Base-by-base conservation (phyloP, 2,329 filamentous ascomycete genomes). In the Colletotrichum tanaceti region DNA sequence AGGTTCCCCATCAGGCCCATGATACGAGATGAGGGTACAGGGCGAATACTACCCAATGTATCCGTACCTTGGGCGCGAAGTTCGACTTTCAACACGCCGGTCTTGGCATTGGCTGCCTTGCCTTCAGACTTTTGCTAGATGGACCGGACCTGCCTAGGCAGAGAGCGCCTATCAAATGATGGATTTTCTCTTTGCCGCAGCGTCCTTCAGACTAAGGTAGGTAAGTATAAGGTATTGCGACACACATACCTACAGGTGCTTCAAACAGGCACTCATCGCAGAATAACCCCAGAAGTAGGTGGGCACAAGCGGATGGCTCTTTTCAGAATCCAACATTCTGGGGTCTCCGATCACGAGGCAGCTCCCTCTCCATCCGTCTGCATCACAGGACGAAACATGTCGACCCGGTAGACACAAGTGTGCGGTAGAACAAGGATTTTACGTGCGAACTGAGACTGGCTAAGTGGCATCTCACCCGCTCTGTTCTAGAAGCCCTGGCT, bases 231-330 rank as follows among this genome's bases (percentile, higher is more conserved):
- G 32, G 32, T 35, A 35, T 35, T 35, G 32, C 10, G 3, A 35
- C 9, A 20, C 46, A 32, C 9, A 20, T 39, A 32, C 20, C 46
- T n/a, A 47, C 47, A 41, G 59, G 13, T 65, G 39, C 65, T 65
- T 68, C 54, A 58, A 47, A 59, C 28, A 39, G 28, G 46, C 39
- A 65, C 46, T 46, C 59, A 65, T 54, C 38, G 20, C n/a, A 39
- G 65, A 32, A 59, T 60, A 64, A 68, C 64, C 65, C 60, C 47
- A 22, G 24, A 35, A 10, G 32, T 35, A 35, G 7, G 9, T 35
- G 41, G 52, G 43, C 24, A 38, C 58, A 44, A 63, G 50, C 58
- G 64, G 20, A 46, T 41, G 52, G 38, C 64, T 52, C 52, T 32
- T 50, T 2, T 4, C 14, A 10, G 10, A 67, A 38, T 46, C 32